Evolutionary conservation across 1,139 yeast species (phyloP).

Genomic region (Zygosaccharomyces sapae): DNA sequence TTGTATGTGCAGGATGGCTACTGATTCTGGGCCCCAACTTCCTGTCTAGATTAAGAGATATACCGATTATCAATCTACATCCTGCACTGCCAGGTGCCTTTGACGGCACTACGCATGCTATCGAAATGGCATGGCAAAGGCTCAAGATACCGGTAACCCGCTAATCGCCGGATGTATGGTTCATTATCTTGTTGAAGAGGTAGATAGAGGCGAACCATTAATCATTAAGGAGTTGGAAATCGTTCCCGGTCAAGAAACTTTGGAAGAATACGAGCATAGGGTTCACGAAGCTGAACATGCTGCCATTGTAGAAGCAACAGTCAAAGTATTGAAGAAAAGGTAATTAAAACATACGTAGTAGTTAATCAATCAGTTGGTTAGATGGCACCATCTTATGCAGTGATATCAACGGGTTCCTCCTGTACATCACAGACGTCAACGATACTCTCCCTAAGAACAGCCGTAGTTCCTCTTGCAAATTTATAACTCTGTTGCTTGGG

Average conservation of each 20-base stretch:
- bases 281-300: constrained; percentile 83
- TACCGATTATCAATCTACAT: constrained; percentile 85
- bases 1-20: constrained; percentile 99
- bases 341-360: constrained; percentile 4
- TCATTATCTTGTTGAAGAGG: constrained; percentile 90
- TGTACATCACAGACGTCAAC: constrained; percentile 66
- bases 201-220: constrained; percentile 87
- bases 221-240: constrained; percentile 74
- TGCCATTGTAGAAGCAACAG: constrained; percentile 90
- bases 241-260: constrained; percentile 56
- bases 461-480: constrained; percentile 90
- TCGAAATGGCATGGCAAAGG: constrained; percentile 93
- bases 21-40: constrained; percentile 77
- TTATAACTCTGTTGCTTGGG: constrained; percentile 77
- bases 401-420: constrained; percentile 50
- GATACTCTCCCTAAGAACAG: constrained; percentile 62
- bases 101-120: constrained; percentile 90
- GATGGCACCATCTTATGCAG: constrained; percentile 22
- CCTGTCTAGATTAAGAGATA: constrained; percentile 58
- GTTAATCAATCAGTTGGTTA: background rate
- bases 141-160: constrained; percentile 60
- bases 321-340: constrained; percentile 44
- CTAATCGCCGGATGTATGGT: constrained; percentile 87
- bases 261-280: constrained; percentile 74
- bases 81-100: constrained; percentile 97